These are phyloP conservation scores for Evansstolkia leycettana DNA, from an alignment of 495 filamentous ascomycete genomes.

Conservation along the genomic window DNA sequence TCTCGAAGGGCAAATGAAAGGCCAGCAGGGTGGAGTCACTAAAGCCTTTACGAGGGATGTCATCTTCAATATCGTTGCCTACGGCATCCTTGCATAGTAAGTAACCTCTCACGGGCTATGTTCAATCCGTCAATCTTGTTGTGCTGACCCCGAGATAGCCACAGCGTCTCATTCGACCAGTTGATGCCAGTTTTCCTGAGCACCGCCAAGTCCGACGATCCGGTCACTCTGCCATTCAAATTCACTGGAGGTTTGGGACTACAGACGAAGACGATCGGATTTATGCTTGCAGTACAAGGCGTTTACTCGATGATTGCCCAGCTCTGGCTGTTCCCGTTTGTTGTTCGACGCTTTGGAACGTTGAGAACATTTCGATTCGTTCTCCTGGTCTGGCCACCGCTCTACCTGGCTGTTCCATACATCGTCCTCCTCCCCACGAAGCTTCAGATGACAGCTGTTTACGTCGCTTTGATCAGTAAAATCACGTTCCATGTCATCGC, in stretches of 20 bases:
- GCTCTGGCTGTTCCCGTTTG: conserved; percentile 65
- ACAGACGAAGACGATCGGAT: conserved; percentile 68
- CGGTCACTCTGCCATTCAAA: conserved; percentile 62
- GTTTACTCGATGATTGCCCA: conserved; percentile 77
- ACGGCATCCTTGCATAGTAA: conserved; percentile 93
- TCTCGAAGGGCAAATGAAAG: conserved; percentile 27
- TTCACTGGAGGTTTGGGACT: conserved; percentile 82
- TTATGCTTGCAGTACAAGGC: conserved; percentile 83
- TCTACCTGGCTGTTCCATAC: conserved; percentile 83
- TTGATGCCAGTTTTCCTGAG: conserved; percentile 87
- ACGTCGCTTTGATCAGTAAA: conserved; percentile 69
- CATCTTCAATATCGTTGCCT: conserved; percentile 69
- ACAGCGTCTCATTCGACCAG: conserved; percentile 88
- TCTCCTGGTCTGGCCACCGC: conserved; percentile 69
- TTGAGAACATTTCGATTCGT: conserved; percentile 70
- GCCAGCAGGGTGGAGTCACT: conserved; percentile 15
- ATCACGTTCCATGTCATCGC: conserved; percentile 76
- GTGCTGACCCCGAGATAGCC: conserved; percentile 35
- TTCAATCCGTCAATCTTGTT: conserved; percentile 1
- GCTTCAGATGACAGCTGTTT: conserved; percentile 60
- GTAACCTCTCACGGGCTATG: conserved; percentile 23
- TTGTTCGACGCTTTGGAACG: conserved; percentile 59
- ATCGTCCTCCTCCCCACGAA: conserved; percentile 65
- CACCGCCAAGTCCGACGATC: conserved; percentile 44
- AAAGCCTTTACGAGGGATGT: conserved; percentile 72